Base-by-base conservation (phyloP, 768 basidiomycete genomes). In the Termitomyces sp. region DNA sequence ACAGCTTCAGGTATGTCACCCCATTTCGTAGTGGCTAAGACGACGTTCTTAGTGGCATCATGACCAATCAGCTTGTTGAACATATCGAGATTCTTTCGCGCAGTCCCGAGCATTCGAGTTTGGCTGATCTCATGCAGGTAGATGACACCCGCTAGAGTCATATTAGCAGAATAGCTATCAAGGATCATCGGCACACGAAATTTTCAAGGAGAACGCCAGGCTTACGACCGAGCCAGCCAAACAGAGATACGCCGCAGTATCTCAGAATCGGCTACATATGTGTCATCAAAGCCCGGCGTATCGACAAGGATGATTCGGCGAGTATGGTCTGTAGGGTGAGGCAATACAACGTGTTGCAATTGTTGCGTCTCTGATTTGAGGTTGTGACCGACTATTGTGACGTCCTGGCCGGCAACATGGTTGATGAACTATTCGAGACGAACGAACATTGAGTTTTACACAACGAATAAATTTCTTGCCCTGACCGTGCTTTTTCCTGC, bases 31-130 rank as follows among this genome's bases (percentile, higher is more conserved):
- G 64, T 64, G 18, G 59, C 64, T 9, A 64, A 56, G 5, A 64
- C 54, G 26, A 64, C 64, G 13, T 62, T 57, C 30, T 57, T 62
- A 10, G 56, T 56, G 6, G 58, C 64, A 6, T 59, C 61, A 26
- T 55, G 44, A 0, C 64, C 64, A 24, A 59, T 57, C 13, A 64
- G 27, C 30, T 62, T 64, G 37, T 57, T 61, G 44, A 69, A 56
- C 32, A 56, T 59, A 20, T 64, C 54, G 7, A 71, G 51, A 34
- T 68, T 62, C 22, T 59, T 57, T n/a, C 61, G 59, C 9, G 66
- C 63, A 18, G 68, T 66, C 30, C 64, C 59, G 8, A 57, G 61
- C 51, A 63, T 64, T 24, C 62, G 48, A 64, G 62, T 65, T 61
- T 66, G 52, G 45, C 56, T 62, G 42, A 64, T 64, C 20, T 62